Base-by-base conservation (phyloP, 2,329 filamentous ascomycete species). In the Alternaria longipes region DNA sequence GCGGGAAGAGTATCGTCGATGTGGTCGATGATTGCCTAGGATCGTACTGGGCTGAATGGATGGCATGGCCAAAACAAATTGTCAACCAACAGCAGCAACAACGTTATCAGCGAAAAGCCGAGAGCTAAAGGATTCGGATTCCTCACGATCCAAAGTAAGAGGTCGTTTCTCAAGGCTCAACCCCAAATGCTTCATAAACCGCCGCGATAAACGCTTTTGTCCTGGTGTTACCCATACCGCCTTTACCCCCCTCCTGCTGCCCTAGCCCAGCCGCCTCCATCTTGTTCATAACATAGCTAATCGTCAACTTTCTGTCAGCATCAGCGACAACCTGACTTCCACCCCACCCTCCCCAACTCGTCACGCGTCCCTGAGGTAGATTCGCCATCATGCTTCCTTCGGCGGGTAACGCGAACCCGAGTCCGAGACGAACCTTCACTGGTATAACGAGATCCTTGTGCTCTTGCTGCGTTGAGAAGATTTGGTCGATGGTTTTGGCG, bases 271-370 rank as follows among this genome's bases (percentile, higher is more conserved):
- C 57, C 44, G 38, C 50, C 2, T 47, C 54, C 65, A 71, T 71
- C 51, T 67, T 68, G 9, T 71, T 71, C 68, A 71, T 69, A 18
- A 64, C 45, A 50, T 71, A 71, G 1, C 53, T 41, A 36, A 71
- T 54, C 5, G 65, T 68, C 24, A 71, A 11, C 9, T 52, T 52
- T 4, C 66, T 42, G 2, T 65, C 68, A 5, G 63, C 59, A 49
- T 69, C 68, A 34, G 63, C 62, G 1, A 69, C 28, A 9, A 53
- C 62, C 18, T 64, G 45, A 22, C 60, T 64, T 2, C 68, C 68
- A 7, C 67, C 65, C 68, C 68, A 71, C 1, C 68, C 68, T 2
- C 67, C 65, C 68, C 68, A 71, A n/a, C 52, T 52, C 12, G 53
- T 62, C 7, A 64, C 45, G 51, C 46, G 45, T 3, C 68, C 68